A percentile compares a stretch with the other conserved stretches of the same genome.
These are phyloP conservation scores for Pascua guehoae DNA, from an alignment of 1,284 basidiomycete genomes.

Conservation along the genomic window DNA sequence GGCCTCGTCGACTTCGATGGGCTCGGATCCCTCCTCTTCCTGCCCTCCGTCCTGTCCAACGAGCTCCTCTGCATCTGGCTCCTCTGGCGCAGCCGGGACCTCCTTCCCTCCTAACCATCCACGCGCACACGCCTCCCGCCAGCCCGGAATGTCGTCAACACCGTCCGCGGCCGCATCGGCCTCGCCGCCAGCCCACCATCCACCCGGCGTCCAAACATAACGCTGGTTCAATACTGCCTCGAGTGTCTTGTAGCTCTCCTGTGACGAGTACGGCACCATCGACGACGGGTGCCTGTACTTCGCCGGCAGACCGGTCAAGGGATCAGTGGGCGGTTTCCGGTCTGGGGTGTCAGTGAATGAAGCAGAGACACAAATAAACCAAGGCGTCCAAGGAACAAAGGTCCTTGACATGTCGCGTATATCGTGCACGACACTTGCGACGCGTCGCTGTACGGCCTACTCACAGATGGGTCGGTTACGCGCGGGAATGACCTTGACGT, in stretches of 20 bases:
- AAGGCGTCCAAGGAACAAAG: no score
- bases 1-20: conserved; percentile 2
- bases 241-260: conserved; percentile 48
- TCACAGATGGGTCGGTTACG: conserved; percentile 48
- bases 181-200: conserved; percentile 40
- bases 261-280: conserved; percentile 48
- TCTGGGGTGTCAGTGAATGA: conserved; percentile 21
- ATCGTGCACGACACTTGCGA: no score
- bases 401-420: no score
- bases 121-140: conserved; percentile 31
- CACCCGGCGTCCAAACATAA: conserved; percentile 33
- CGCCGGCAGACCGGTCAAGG: conserved; percentile 52
- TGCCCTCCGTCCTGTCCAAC: conserved; percentile 13
- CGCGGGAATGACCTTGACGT: conserved; percentile 43
- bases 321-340: conserved; percentile 45
- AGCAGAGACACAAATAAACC: background rate
- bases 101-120: conserved; percentile 33
- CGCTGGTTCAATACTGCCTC: conserved; percentile 30
- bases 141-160: conserved; percentile 32
- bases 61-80: conserved; percentile 7
- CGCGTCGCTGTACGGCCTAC: conserved; percentile 6
- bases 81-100: conserved; percentile 13
- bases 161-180: conserved; percentile 36
- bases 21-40: conserved; percentile 13
- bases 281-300: conserved; percentile 52